Conservation (phyloP, 2,329 filamentous ascomycete species). For the Rugonectria rugulosa region DNA sequence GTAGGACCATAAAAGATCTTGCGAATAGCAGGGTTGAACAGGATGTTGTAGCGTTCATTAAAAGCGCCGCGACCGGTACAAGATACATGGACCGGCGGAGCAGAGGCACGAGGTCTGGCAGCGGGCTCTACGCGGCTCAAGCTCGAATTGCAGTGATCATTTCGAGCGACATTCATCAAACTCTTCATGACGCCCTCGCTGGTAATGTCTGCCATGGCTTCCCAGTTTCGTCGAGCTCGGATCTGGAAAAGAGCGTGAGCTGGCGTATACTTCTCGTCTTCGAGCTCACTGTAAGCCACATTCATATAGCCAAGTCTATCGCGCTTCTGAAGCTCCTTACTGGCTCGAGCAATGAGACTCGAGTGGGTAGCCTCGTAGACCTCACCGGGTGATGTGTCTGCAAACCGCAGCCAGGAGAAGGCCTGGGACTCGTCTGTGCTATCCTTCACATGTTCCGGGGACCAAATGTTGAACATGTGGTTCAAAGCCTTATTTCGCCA, state of each 20-base stretch:
- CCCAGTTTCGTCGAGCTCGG: conserved; percentile 70
- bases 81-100: conserved; percentile 83
- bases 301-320: conserved; percentile 72
- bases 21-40: conserved; percentile 83
- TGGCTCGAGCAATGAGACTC: conserved; percentile 77
- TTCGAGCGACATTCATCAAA: conserved; percentile 80
- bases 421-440: conserved; percentile 67
- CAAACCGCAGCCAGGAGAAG: conserved; percentile 92
- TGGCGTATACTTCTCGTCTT: conserved; percentile 70
- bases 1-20: conserved; percentile 75
- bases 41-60: conserved; percentile 72
- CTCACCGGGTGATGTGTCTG: conserved; percentile 78
- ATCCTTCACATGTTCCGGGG: conserved; percentile 76
- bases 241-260: conserved; percentile 85
- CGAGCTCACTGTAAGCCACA: conserved; percentile 73
- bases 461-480: conserved; percentile 91
- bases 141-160: conserved; percentile 72
- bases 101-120: conserved; percentile 78
- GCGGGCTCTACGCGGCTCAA: conserved; percentile 83
- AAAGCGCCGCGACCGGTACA: conserved; percentile 73
- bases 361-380: conserved; percentile 73
- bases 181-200: conserved; percentile 74
- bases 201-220: conserved; percentile 73
- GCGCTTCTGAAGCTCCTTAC: conserved; percentile 62
- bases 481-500: conserved; percentile 80